Evolutionary conservation across 441 rosid genomes (phyloP).

Genomic region (Melastoma candidum): DNA sequence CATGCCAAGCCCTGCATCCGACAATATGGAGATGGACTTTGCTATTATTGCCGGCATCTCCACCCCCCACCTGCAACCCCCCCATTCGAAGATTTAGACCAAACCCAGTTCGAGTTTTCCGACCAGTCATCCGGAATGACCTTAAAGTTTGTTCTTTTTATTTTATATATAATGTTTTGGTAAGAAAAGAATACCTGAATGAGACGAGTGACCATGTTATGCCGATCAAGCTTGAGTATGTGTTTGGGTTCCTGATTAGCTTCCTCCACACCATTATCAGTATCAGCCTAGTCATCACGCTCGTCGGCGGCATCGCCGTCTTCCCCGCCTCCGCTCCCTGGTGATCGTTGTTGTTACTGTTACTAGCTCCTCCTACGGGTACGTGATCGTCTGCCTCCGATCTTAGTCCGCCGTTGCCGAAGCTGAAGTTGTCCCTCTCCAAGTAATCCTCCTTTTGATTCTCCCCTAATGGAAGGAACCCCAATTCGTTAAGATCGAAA

Average conservation of each 20-base stretch:
- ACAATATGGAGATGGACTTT: slow-evolving; percentile 92
- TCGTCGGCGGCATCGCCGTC: slow-evolving; percentile 83
- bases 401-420: slow-evolving; percentile 44
- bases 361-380: no score
- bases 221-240: slow-evolving; percentile 90
- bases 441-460: slow-evolving; percentile 42
- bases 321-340: slow-evolving; percentile 25
- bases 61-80: slow-evolving; percentile 58
- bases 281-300: slow-evolving; percentile 98
- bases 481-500: background rate
- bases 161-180: background rate
- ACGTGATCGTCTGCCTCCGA: slow-evolving; percentile 14
- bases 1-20: slow-evolving; percentile 99
- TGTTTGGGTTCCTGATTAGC: slow-evolving; percentile 93
- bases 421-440: slow-evolving; percentile 85
- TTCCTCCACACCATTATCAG: slow-evolving; percentile 99
- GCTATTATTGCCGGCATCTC: slow-evolving; percentile 90
- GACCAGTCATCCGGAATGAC: slow-evolving; percentile 17
- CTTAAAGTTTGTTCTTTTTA: background rate
- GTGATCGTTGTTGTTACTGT: slow-evolving; percentile 23
- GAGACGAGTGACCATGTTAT: slow-evolving; percentile 84
- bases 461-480: slow-evolving; percentile 12
- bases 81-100: background rate
- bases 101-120: slow-evolving; percentile 16
- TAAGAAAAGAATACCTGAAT: slow-evolving; percentile 35